These are phyloP conservation scores for Begonia fuchsioides DNA, from an alignment of 306 rosid species.

Conservation along the genomic window DNA sequence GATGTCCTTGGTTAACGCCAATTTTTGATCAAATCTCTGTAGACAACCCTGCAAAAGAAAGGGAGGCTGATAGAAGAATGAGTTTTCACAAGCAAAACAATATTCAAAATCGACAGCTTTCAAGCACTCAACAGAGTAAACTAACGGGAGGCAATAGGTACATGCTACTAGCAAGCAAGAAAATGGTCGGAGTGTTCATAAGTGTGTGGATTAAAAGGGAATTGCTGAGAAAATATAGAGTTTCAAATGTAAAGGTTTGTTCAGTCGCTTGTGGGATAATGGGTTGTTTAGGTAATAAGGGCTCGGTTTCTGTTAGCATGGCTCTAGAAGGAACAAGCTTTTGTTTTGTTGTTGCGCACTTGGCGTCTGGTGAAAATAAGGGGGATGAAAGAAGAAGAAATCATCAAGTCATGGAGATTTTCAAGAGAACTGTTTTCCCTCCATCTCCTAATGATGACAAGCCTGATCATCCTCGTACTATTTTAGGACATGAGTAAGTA, in stretches of 20 bases:
- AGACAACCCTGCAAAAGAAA: slow-evolving; percentile 13
- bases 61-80: slow-evolving; percentile 10
- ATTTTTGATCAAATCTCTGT: slow-evolving; percentile 20
- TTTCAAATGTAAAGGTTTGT: slow-evolving; percentile 65
- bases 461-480: slow-evolving; percentile 45
- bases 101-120: slow-evolving; percentile 10
- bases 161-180: slow-evolving; percentile 60
- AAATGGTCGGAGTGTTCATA: slow-evolving; percentile 87
- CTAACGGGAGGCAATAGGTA: slow-evolving; percentile 22
- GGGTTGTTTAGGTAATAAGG: slow-evolving; percentile 94
- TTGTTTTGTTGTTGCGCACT: slow-evolving; percentile 74
- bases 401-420: slow-evolving; percentile 64
- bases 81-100: slow-evolving; percentile 5
- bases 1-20: slow-evolving; percentile 44
- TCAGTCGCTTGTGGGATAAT: slow-evolving; percentile 92
- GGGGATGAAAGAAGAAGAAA: slow-evolving; percentile 78
- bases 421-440: slow-evolving; percentile 53
- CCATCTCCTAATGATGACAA: slow-evolving; percentile 21
- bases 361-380: slow-evolving; percentile 84
- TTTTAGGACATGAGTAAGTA: slow-evolving; percentile 90
- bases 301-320: slow-evolving; percentile 76
- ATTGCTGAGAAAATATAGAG: slow-evolving; percentile 30
- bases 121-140: slow-evolving; percentile 8
- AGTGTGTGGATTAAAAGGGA: slow-evolving; percentile 75
- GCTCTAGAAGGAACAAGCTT: slow-evolving; percentile 84